Conservation (phyloP, 345 rosid genomes). For the Eutrema yunnanense region DNA sequence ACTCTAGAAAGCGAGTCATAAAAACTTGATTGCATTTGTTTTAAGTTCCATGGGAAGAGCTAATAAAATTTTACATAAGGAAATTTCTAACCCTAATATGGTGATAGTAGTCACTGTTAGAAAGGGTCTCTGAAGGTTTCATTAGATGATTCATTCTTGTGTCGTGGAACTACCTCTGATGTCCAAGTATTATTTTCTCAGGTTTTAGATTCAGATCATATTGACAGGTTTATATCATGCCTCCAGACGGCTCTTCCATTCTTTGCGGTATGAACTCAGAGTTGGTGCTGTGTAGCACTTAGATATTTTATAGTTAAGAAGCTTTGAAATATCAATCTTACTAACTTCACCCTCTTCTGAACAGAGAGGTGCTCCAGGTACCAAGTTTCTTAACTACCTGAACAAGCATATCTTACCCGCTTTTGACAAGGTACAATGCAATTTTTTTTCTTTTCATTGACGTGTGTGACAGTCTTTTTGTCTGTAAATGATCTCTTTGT, state of each 20-base stretch:
- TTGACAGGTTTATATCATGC: constrained; percentile 82
- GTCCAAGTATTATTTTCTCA: constrained; percentile 27
- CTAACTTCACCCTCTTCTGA: constrained; percentile 2
- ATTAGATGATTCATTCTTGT: not conserved
- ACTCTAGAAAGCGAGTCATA: not conserved
- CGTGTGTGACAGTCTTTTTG: not conserved
- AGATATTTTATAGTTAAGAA: not conserved
- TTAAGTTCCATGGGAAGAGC: not conserved
- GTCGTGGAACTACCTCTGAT: not conserved
- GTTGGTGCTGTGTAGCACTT: not conserved
- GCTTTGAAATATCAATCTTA: not conserved
- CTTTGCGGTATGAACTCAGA: constrained; percentile 50
- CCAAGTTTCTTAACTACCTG: constrained; percentile 73
- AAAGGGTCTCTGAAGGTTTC: not conserved
- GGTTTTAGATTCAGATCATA: constrained; percentile 85
- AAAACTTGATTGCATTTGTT: not conserved
- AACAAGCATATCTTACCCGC: constrained; percentile 75
- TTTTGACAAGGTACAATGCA: constrained; percentile 61
- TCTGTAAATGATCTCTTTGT: not conserved
- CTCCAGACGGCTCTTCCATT: constrained; percentile 80
- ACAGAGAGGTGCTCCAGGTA: constrained; percentile 78
- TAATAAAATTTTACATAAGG: not conserved
- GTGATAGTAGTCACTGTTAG: not conserved
- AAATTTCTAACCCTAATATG: not conserved
- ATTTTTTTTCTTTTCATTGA: not conserved